Evolutionary conservation across 176 grass and related monocot species (phyloP), one percentile per base, ranked within the genome.

Genomic region (Musa troglodytarum): DNA sequence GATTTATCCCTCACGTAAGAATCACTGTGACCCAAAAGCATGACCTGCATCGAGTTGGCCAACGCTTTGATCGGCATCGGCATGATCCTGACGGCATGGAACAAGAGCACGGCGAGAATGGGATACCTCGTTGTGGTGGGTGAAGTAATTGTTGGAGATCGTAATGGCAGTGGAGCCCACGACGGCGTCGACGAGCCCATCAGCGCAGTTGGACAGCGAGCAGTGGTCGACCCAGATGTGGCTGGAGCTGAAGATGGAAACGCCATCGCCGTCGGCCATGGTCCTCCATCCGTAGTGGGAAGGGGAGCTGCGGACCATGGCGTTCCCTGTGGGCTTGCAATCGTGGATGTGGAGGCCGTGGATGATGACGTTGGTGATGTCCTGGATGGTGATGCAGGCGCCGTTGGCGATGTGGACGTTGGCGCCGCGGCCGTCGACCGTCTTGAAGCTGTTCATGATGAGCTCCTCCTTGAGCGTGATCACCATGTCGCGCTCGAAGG

Each of bases 391-490:
- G 43, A 70, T 20, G 68, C 68, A 70, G 9, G 68, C 68, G 19
- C 68, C 68, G 17, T 25, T 25, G 19, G 68, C 25, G 49, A 70
- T 70, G 68, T 70, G 68, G 43, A 70, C 68, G 34, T 52, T 21
- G 68, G 68, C 68, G 34, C 68, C 68, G 29, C 68, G 68, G 0
- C 68, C 68, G 29, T 70, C 68, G 68, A 70, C 51, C 17, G 68
- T 70, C 49, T 70, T 70, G 68, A 70, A 70, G 49, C 68, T 70
- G 68, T 70, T 70, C 68, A 70, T 50, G 68, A 70, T 70, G 68
- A 70, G 68, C 17, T 70, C 68, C 68, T 70, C 15, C 68, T 70
- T 70, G 68, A 70, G 68, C 17, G 25, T 25, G 68, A 70, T 70
- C 43, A 70, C 68, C 68, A 70, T 70, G 68, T 70, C 68, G 17